phyloP scores from a whole-genome alignment of 2,329 filamentous ascomycete species.

The Fragosphaeria purpurea region DNA sequence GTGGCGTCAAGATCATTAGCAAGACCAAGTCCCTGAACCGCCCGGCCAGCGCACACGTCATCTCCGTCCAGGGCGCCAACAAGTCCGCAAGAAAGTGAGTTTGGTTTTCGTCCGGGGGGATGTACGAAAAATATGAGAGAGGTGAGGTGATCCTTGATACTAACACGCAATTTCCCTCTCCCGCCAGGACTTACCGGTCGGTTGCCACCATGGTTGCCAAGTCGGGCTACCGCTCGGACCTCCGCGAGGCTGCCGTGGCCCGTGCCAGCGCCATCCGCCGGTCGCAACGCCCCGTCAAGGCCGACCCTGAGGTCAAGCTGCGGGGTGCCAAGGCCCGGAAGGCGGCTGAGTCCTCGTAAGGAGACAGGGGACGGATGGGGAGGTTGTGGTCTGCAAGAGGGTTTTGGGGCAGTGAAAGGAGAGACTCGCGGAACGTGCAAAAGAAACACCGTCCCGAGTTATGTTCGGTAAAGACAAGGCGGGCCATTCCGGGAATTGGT shows the following conservation, averaged over 20 bases:
- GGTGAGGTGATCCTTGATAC: background rate
- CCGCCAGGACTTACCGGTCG: slow-evolving; percentile 69
- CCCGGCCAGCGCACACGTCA: slow-evolving; percentile 57
- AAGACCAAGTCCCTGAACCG: slow-evolving; percentile 70
- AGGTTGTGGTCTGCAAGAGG: background rate
- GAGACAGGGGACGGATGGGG: background rate
- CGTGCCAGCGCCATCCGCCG: slow-evolving; percentile 78
- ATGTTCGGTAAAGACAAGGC: too few relatives aligned
- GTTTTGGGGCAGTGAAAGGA: too few relatives aligned
- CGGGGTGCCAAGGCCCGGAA: slow-evolving; percentile 72
- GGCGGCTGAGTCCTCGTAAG: slow-evolving; percentile 44
- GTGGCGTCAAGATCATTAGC: slow-evolving; percentile 68
- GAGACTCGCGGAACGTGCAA: too few relatives aligned
- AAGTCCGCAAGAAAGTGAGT: slow-evolving; percentile 72
- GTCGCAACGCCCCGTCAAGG: slow-evolving; percentile 71
- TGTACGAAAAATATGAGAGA: background rate
- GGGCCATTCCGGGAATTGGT: too few relatives aligned
- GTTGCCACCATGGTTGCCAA: slow-evolving; percentile 76
- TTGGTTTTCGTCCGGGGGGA: background rate
- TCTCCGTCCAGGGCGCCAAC: slow-evolving; percentile 59
- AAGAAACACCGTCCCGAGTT: too few relatives aligned
- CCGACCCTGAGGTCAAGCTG: slow-evolving; percentile 60
- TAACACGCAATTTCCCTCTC: too few relatives aligned
- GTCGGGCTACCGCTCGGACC: slow-evolving; percentile 73
- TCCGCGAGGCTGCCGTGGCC: slow-evolving; percentile 69